Percentiles rank a stretch among this genome's conserved stretches.
These are phyloP conservation scores for Eucalyptus pumila DNA, from an alignment of 345 rosid species.

Conservation along the genomic window DNA sequence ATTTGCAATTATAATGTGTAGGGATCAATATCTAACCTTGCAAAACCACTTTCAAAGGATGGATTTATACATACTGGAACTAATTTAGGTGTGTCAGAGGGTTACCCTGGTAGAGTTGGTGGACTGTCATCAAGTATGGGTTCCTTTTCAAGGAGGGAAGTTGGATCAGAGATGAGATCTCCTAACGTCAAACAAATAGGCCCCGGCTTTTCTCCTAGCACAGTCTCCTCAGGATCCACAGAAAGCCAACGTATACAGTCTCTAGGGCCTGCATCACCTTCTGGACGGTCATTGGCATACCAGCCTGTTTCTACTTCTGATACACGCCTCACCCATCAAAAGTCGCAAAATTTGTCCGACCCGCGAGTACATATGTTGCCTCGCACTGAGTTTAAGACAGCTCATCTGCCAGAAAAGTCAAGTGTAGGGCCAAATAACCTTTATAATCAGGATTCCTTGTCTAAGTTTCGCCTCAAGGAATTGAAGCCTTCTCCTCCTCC, in stretches of 20 bases:
- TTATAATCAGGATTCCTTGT: conserved; percentile 12
- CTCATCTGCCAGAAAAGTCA: conserved; percentile 31
- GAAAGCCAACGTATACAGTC: conserved; percentile 35
- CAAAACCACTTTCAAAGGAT: conserved; percentile 23
- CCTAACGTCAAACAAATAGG: conserved; percentile 23
- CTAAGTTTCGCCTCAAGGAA: conserved; percentile 11
- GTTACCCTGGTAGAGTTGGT: conserved; percentile 24
- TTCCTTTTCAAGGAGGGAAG: conserved; percentile 35
- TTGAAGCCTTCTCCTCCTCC: conserved; percentile 6
- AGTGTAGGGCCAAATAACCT: conserved; percentile 6
- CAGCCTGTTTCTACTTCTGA: conserved; percentile 29
- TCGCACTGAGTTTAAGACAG: conserved; percentile 34
- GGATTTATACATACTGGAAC: conserved; percentile 11
- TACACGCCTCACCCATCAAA: neutral
- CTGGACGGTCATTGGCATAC: conserved; percentile 33
- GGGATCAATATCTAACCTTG: conserved; percentile 46
- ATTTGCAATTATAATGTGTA: conserved; percentile 12
- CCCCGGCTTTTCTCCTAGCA: conserved; percentile 20
- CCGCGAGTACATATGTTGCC: conserved; percentile 20
- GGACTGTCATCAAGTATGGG: conserved; percentile 15
- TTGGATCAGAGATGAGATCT: conserved; percentile 21
- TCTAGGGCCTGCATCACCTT: conserved; percentile 18
- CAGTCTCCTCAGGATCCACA: conserved; percentile 24
- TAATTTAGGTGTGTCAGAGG: conserved; percentile 29
- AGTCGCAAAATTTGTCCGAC: conserved; percentile 1